Evolutionary conservation across 1,284 basidiomycete species (phyloP).

Genomic region (Tilletia walkeri): DNA sequence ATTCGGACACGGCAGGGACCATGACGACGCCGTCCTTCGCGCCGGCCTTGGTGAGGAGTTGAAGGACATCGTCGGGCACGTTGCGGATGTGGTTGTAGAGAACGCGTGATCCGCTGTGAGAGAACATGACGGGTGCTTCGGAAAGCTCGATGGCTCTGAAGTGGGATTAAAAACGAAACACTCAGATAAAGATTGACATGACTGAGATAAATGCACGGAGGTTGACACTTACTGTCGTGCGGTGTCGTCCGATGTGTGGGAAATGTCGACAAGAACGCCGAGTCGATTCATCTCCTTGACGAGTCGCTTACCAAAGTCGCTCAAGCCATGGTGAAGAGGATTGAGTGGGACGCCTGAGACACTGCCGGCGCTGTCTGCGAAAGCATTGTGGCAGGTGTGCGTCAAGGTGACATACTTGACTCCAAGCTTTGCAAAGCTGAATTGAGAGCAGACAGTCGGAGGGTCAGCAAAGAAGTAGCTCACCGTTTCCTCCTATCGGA

Average conservation of each 20-base stretch:
- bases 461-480: background rate
- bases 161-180: background rate
- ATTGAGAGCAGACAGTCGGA: background rate
- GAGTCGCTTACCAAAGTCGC: conserved; percentile 23
- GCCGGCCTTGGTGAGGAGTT: conserved; percentile 8
- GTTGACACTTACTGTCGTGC: conserved; percentile 27
- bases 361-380: conserved; percentile 29
- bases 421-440: conserved; percentile 23
- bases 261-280: conserved; percentile 41
- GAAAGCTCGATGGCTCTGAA: conserved; percentile 31
- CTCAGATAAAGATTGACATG: background rate
- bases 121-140: conserved; percentile 49
- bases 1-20: conserved; percentile 23
- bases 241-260: conserved; percentile 49
- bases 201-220: background rate
- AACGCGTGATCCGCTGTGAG: conserved; percentile 47
- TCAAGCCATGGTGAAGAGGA: conserved; percentile 28
- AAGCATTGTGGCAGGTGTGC: conserved; percentile 33
- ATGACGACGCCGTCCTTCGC: conserved; percentile 22
- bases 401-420: conserved; percentile 34
- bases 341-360: conserved; percentile 10
- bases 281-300: conserved; percentile 31
- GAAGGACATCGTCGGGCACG: conserved; percentile 29
- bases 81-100: conserved; percentile 36
- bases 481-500: background rate